These are phyloP conservation scores for Aureobasidium subglaciale DNA, from an alignment of 2,329 filamentous ascomycete species.

Conservation along the genomic window DNA sequence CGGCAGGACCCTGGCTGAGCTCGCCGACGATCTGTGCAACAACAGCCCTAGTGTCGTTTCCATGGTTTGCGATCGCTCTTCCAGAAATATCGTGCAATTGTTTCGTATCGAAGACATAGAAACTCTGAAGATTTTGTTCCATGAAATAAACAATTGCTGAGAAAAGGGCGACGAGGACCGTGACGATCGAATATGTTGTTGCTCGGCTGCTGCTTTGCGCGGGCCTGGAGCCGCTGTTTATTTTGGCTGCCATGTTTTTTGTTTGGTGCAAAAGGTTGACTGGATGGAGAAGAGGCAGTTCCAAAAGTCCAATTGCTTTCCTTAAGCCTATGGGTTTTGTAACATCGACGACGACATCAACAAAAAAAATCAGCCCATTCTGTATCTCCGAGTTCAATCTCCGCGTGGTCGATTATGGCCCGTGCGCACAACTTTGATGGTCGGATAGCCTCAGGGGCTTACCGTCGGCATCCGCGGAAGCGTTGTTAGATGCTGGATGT, in stretches of 20 bases:
- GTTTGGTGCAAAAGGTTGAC: not conserved
- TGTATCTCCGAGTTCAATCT: conserved; percentile 12
- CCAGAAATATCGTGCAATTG: conserved; percentile 63
- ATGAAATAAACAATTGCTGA: conserved; percentile 48
- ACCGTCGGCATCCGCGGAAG: conserved; percentile 1
- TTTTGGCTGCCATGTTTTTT: not conserved
- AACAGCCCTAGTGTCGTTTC: conserved; percentile 65
- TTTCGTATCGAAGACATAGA: conserved; percentile 69
- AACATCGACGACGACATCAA: conserved; percentile 4
- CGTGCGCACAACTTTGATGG: too few relatives aligned
- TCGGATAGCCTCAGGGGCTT: not conserved
- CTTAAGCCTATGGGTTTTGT: not conserved
- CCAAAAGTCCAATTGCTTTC: not conserved
- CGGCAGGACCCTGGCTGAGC: conserved; percentile 45
- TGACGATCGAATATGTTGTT: conserved; percentile 33
- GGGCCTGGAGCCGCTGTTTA: not conserved
- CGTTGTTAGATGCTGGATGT: not conserved
- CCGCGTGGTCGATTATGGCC: not conserved
- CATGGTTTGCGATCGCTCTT: conserved; percentile 59
- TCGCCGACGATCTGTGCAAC: conserved; percentile 64
- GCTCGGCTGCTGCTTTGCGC: not conserved
- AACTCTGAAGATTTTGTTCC: conserved; percentile 45
- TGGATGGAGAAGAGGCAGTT: not conserved
- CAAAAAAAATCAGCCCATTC: conserved; percentile 14
- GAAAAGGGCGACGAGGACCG: conserved; percentile 49